Evolutionary conservation across 1,139 yeast species (phyloP).

Genomic region (Wickerhamomyces sp.): DNA sequence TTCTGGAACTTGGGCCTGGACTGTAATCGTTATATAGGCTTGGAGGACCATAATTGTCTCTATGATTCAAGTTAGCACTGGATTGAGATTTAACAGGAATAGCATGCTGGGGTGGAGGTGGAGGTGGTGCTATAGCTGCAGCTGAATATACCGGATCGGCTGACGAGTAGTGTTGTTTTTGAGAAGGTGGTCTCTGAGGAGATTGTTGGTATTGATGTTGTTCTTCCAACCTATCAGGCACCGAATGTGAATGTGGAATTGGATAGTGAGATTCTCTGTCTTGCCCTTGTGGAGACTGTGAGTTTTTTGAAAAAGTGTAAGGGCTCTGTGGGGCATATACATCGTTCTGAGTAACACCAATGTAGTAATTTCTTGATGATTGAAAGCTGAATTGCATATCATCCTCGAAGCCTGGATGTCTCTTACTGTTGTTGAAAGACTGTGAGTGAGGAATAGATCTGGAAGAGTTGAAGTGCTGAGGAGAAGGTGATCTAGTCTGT

Average conservation of each 20-base stretch:
- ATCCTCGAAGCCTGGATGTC: no score
- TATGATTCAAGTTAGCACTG: conserved; percentile 12
- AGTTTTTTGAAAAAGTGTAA: no score
- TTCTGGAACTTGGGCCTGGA: no score
- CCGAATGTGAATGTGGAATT: conserved; percentile 22
- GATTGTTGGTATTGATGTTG: neutral
- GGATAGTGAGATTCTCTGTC: conserved; percentile 4
- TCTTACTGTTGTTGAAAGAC: neutral
- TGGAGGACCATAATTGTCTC: no score
- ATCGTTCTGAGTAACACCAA: conserved; percentile 1
- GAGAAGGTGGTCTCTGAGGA: conserved; percentile 1
- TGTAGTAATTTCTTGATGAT: conserved; percentile 19
- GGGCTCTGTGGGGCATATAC: conserved; percentile 9
- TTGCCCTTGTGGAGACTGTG: no score
- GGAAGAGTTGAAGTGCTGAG: neutral
- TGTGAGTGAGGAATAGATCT: neutral
- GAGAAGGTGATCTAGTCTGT: neutral
- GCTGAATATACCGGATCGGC: conserved; percentile 5
- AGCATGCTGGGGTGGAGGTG: conserved; percentile 19
- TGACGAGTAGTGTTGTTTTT: no score
- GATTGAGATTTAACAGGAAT: conserved; percentile 15
- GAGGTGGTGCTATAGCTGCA: conserved; percentile 11
- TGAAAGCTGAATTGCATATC: conserved; percentile 23
- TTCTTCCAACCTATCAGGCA: conserved; percentile 13
- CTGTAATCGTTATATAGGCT: no score